Evolutionary conservation across 768 basidiomycete species (phyloP), one percentile per base, ranked within the genome.

Genomic region (Termitomyces sp.): DNA sequence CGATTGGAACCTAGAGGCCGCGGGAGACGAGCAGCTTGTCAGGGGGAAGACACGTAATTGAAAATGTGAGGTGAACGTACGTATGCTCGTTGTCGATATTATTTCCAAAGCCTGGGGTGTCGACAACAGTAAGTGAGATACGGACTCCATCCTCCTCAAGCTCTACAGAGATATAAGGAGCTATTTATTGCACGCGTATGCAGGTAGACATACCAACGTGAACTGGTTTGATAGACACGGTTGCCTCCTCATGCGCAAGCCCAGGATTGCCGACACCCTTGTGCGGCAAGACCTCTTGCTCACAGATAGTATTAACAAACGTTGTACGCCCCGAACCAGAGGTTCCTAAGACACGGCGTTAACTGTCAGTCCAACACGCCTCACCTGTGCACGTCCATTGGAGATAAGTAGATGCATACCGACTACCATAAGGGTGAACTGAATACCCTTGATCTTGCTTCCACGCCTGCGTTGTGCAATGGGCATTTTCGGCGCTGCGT

Each of bases 61-160:
- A 21, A 56, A 38, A 26, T 23, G 53, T 41, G 8, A 21, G 57
- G 31, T 23, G 58, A 19, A 76, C 88, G 63, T 64, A 93, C 91
- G 87, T 81, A 67, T 85, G 82, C 68, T 91, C 88, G 70, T 93
- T 94, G 76, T 94, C 89, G 63, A 94, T 89, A 68, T 86, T 89
- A 72, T 92, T 88, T 19, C 92, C 92, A 63, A 96, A 96, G 21
- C 93, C 92, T 55, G 92, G 92, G 7, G 92, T 96, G 70, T 96
- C 93, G 41, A 96, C 90, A 56, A 96, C 84, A 9, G 91, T 94
- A 62, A 96, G 75, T 8, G 90, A 88, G 67, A 96, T 91, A 58
- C 93, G 84, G 43, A 94, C 84, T 19, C 91, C 91, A 64, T 96
- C 92, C 69, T 96, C 92, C 64, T 94, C 92, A 53, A 96, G 82